Evolutionary conservation across 805 yeast genomes (phyloP).

Genomic region (Spathaspora passalidarum): DNA sequence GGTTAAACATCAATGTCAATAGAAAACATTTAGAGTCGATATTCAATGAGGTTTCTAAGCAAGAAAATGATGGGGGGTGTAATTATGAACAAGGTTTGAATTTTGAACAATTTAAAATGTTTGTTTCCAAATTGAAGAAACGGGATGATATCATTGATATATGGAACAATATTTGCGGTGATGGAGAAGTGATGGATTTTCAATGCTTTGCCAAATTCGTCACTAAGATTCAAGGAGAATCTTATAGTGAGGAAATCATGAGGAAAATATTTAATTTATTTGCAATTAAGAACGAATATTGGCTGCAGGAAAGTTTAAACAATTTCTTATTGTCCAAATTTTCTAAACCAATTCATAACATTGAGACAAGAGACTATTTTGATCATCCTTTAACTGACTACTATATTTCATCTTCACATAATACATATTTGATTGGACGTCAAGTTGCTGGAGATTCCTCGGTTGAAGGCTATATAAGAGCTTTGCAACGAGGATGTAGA

Average conservation of each 20-base stretch:
- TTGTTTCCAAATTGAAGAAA: conserved; percentile 64
- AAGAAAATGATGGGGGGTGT: conserved; percentile 34
- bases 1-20: conserved; percentile 73
- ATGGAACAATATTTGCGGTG: conserved; percentile 37
- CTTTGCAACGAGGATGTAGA: conserved; percentile 87
- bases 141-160: conserved; percentile 59
- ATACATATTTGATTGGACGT: conserved; percentile 84
- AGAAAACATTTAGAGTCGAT: conserved; percentile 43
- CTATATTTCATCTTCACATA: conserved; percentile 89
- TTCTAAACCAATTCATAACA: conserved; percentile 14
- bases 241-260: conserved; percentile 21
- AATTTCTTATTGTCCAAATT: conserved; percentile 34
- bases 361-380: conserved; percentile 20
- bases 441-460: conserved; percentile 88
- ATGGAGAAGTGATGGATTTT: conserved; percentile 16
- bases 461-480: conserved; percentile 83
- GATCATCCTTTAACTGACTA: conserved; percentile 74
- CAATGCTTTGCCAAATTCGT: conserved; percentile 39
- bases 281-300: conserved; percentile 14
- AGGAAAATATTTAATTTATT: conserved; percentile 28
- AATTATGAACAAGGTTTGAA: conserved; percentile 43
- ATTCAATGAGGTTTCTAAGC: conserved; percentile 32
- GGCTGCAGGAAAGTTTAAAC: conserved; percentile 29
- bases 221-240: conserved; percentile 46
- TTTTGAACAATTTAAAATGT: conserved; percentile 71